phyloP scores from a whole-genome alignment of 495 filamentous ascomycete species.

The Aspergillus avenaceus region DNA sequence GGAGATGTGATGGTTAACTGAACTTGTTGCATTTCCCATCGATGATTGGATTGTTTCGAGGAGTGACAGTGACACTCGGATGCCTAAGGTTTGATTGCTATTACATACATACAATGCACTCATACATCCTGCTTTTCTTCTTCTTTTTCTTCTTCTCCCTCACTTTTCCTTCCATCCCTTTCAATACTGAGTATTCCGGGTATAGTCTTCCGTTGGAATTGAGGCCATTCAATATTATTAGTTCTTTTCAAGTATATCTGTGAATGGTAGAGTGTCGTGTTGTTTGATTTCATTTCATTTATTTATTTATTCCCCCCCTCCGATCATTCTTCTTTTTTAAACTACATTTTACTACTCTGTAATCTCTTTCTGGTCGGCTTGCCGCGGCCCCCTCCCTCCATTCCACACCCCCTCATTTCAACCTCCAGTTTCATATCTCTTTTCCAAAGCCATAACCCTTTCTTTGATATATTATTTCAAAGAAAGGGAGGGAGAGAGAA shows the following conservation, averaged over 20 bases:
- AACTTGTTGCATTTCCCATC: neutral
- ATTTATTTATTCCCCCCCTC: too few species aligned
- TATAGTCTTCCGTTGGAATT: neutral
- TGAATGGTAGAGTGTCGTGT: too few species aligned
- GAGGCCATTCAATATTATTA: too few species aligned
- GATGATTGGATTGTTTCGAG: neutral
- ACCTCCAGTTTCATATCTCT: slow-evolving; percentile 2
- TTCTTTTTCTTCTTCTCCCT: too few species aligned
- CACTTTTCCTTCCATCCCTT: slow-evolving; percentile 1
- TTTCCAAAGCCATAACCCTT: neutral
- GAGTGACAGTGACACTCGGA: neutral
- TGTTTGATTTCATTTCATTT: neutral
- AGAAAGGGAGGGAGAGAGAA: neutral
- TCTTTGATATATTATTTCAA: too few species aligned
- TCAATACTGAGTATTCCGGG: neutral
- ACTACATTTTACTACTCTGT: too few species aligned
- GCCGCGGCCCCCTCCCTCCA: neutral
- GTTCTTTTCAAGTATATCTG: too few species aligned
- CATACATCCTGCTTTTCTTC: too few species aligned
- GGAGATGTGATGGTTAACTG: neutral
- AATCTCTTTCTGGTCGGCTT: neutral
- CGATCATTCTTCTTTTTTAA: too few species aligned
- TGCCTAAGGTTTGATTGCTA: neutral
- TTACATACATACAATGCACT: too few species aligned
- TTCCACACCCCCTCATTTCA: neutral